phyloP scores from a whole-genome alignment of 2,329 filamentous ascomycete species.

The Trichoderma arundinaceum region DNA sequence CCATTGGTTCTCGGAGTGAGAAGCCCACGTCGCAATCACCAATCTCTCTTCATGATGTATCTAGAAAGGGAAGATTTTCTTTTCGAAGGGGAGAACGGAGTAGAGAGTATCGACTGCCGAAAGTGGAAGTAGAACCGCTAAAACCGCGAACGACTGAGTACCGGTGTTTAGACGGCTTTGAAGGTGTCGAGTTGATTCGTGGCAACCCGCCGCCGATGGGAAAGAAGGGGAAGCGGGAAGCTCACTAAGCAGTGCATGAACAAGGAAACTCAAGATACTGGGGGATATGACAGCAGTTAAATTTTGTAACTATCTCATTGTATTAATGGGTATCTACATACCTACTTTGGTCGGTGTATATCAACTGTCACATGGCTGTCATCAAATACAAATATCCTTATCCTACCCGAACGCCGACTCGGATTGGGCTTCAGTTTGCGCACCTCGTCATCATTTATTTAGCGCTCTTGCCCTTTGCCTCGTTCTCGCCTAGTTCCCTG shows the following conservation, averaged over 20 bases:
- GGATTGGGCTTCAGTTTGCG: conserved; percentile 35
- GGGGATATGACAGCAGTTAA: background rate
- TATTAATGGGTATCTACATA: conserved; percentile 44
- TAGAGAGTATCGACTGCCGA: conserved; percentile 39
- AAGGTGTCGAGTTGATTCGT: conserved; percentile 35
- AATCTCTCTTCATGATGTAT: conserved; percentile 37
- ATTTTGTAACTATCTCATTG: conserved; percentile 35
- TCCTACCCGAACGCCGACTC: conserved; percentile 43
- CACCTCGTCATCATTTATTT: conserved; percentile 55
- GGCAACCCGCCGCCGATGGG: conserved; percentile 33
- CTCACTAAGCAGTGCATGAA: background rate
- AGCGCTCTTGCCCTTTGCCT: conserved; percentile 82
- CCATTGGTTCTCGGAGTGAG: conserved; percentile 8
- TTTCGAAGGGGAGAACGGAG: conserved; percentile 42
- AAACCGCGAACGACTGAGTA: conserved; percentile 34
- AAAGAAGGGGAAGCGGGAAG: conserved; percentile 6
- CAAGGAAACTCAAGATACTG: background rate
- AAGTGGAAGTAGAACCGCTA: background rate
- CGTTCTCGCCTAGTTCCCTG: conserved; percentile 81
- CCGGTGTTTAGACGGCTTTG: conserved; percentile 44
- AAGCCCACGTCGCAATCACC: conserved; percentile 38
- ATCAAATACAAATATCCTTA: conserved; percentile 39
- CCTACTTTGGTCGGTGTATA: conserved; percentile 33
- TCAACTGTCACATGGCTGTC: conserved; percentile 33
- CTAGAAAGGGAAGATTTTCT: conserved; percentile 40